Base-by-base conservation (phyloP, 805 yeast species). In the Candida manassasensis region DNA sequence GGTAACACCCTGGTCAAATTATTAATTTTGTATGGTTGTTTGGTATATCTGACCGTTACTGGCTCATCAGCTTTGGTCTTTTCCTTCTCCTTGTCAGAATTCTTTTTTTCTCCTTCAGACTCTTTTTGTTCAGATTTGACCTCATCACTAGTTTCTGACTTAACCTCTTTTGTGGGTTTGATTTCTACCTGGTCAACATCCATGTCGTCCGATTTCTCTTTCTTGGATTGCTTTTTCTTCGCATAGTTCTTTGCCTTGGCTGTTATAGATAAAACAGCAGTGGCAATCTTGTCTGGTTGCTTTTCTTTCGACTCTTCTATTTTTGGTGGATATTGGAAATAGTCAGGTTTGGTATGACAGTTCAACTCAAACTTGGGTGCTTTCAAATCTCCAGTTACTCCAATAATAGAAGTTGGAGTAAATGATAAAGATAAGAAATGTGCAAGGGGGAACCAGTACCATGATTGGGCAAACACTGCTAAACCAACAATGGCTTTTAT, bases 381-480 rank as follows among this genome's bases (percentile, higher is more conserved):
- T 57, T 81, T 81, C 58, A 90, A 73, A 59, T 89, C 95, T 19
- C 49, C 50, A 38, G 81, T 79, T 9, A 93, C 84, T 45, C 96
- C 96, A 47, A 86, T 79, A 14, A 90, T 75, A 5, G 94, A 78
- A 2, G 97, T 93, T 35, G 98, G 96, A 6, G 93, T 76, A 63
- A 89, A 89, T 22, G 97, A 86, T 47, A 93, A 73, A 13, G 94
- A 81, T 50, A 93, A 67, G 67, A 93, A 93, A 62, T 93, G 97
- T 1, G 97, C 78, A 39, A 89, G 73, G 40, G 98, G 98, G 78
- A 81, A 93, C 98, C 98, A 93, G 63, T 88, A 86, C 98, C 98
- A 93, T 55, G 84, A 85, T 66, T 93, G 98, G 8, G 84, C 68
- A 56, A 93, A 93, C 40, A 93, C 75, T 0, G 93, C 79, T 47